Evolutionary conservation across 139 green algal genomes (phyloP), one percentile per base, ranked within the genome.

Genomic region (Monoraphidium neglectum): DNA sequence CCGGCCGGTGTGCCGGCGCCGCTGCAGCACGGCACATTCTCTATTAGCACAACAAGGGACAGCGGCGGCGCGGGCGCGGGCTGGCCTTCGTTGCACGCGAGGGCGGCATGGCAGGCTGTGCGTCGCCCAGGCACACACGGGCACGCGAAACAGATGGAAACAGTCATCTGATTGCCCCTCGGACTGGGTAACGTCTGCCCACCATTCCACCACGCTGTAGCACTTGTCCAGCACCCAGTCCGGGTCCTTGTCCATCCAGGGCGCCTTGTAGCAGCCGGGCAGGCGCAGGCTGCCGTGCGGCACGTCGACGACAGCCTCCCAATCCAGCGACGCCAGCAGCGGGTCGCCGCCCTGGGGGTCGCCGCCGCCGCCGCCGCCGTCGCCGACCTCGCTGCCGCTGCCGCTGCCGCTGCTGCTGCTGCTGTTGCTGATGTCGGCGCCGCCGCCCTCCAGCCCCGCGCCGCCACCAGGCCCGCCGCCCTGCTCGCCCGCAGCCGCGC

Each of bases 211-310:
- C 18, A 49, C 53, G 61, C 71, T 59, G 75, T 87, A 87, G 33
- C 36, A 73, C 78, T 87, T 89, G 43, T 87, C 82, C 1, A 0
- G 36, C 37, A 87, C 81, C 78, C 82, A 87, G 0, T 16, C 47
- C 6, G 84, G 84, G 73, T 89, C 84, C 5, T 4, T 47, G 51
- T 83, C 78, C 71, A 84, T 78, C 53, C 63, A 61, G 12, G 40
- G 54, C 0, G 75, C 43, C 72, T 89, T 89, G 15, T 68, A 70
- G 35, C 80, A 84, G 23, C 86, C 86, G 23, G 86, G 54, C 28
- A 91, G 36, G 12, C 86, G 79, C 35, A 91, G 72, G 74, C 73
- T 84, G 59, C 86, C 86, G 54, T 91, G 86, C 30, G 86, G 83
- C 35, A 74, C 84, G 74, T 91, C 86, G 5, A 91, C 68, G 26